Evolutionary conservation across 73 alveolate species (phyloP), one percentile per base, ranked within the genome.

Genomic region (Stentor roeselii): DNA sequence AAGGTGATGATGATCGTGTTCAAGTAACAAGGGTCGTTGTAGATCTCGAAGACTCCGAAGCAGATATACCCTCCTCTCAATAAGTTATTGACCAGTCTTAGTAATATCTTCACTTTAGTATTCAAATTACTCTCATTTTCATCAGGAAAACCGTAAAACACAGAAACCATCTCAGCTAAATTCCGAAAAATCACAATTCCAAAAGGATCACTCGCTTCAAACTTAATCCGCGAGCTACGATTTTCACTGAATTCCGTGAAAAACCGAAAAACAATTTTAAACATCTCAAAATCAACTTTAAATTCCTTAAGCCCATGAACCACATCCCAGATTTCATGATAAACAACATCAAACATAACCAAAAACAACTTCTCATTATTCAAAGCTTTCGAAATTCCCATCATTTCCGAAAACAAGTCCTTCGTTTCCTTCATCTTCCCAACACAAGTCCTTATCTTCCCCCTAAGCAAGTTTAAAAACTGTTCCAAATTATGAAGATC

Each of bases 11-110:
- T n/a, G 1, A 41, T 1, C n/a, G 75, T 39, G 36, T 76, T 35
- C 32, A 76, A 21, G 2, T 36, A 76, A 40, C 82, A 34, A 0
- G 37, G 15, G 34, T 76, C 84, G 27, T 40, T 40, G 39, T 76
- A 76, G 21, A 76, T 37, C 3, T 76, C 74, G 39, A 76, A 76
- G 21, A 76, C 67, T 39, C 84, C 84, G 39, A 76, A 76, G 59
- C 39, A 36, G 21, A 76, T 40, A 76, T 76, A 76, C 15, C 30
- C n/a, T 37, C 84, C 84, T 27, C 67, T 76, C 6, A 76, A n/a
- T 6, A 41, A 14, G 31, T 76, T 76, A 0, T 14, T n/a, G 27
- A 76, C 3, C 32, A 76, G 30, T 38, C 39, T 37, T 40, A 76
- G 30, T 15, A 37, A 6, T 27, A 36, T 39, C n/a, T 39, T 41